These are phyloP conservation scores for Acaromyces ingoldii DNA, from an alignment of 1,284 basidiomycete species.

Conservation along the genomic window DNA sequence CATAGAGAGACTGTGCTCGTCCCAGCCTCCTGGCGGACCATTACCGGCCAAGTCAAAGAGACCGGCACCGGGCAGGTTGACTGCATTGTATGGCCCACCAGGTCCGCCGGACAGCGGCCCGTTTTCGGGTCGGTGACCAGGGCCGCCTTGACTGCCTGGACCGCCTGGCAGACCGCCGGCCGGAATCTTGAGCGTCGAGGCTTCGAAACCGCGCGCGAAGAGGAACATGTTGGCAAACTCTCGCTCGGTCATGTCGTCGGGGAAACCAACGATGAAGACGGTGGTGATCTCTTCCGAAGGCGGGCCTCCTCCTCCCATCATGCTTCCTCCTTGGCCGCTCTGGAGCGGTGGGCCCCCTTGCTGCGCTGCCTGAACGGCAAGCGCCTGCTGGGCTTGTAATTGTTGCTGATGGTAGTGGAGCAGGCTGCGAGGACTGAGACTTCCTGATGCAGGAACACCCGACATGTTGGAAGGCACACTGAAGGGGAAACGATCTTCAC, in stretches of 20 bases:
- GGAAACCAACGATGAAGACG: constrained; percentile 97
- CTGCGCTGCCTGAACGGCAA: constrained; percentile 23
- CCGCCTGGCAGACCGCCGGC: constrained; percentile 64
- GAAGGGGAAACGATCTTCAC: background rate
- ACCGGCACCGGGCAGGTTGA: constrained; percentile 34
- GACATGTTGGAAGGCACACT: constrained; percentile 5
- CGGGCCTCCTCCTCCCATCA: background rate
- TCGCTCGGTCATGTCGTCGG: constrained; percentile 97
- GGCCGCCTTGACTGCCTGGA: constrained; percentile 1
- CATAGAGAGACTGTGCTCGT: constrained; percentile 20
- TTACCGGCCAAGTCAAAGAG: constrained; percentile 12
- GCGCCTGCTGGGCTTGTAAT: constrained; percentile 24
- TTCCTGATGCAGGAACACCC: constrained; percentile 18
- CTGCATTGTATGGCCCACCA: constrained; percentile 34
- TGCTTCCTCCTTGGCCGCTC: background rate
- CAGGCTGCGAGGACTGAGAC: constrained; percentile 39
- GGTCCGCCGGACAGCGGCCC: constrained; percentile 6
- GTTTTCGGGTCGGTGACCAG: background rate
- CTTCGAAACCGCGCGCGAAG: constrained; percentile 91
- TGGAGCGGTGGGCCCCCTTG: constrained; percentile 2
- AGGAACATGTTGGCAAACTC: constrained; percentile 99
- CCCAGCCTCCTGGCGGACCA: constrained; percentile 10
- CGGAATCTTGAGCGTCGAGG: constrained; percentile 93
- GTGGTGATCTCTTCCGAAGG: constrained; percentile 81
- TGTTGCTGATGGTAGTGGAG: constrained; percentile 40